Percentiles rank a stretch among this genome's conserved stretches.
phyloP scores from a whole-genome alignment of 2,329 filamentous ascomycete genomes.

The Neurospora sp. region DNA sequence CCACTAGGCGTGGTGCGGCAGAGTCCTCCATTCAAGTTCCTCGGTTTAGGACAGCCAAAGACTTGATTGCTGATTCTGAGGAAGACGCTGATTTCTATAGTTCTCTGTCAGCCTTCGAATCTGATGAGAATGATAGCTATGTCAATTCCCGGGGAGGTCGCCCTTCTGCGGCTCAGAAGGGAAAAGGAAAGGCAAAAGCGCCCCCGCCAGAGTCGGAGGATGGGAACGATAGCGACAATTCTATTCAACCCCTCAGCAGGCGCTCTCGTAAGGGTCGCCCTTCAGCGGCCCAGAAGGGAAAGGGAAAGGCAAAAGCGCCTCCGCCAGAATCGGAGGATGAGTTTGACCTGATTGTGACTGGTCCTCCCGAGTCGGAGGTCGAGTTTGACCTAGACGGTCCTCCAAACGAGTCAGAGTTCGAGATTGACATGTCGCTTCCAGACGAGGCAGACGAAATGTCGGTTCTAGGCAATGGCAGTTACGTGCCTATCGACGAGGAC shows the following conservation, averaged over 20 bases:
- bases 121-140: constrained; percentile 7
- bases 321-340: neutral
- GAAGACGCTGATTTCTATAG: neutral
- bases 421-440: neutral
- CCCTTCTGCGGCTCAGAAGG: neutral
- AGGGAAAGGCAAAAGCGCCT: neutral
- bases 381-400: neutral
- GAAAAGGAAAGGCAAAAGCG: neutral
- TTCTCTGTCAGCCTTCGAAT: neutral
- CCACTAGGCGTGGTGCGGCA: neutral
- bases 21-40: neutral
- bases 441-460: constrained; percentile 5
- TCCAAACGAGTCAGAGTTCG: neutral
- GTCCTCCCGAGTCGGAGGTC: neutral
- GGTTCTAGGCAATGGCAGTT: constrained; percentile 1
- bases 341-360: neutral
- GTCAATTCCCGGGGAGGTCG: neutral
- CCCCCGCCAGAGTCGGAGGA: neutral
- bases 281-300: neutral
- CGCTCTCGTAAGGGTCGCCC: neutral
- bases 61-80: constrained; percentile 7
- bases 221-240: constrained; percentile 8
- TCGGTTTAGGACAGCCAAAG: constrained; percentile 4
- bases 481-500: neutral
- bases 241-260: constrained; percentile 1